Evolutionary conservation across 2,329 filamentous ascomycete species (phyloP), one percentile per base, ranked within the genome.

Genomic region (Acephala macrosclerotiorum): DNA sequence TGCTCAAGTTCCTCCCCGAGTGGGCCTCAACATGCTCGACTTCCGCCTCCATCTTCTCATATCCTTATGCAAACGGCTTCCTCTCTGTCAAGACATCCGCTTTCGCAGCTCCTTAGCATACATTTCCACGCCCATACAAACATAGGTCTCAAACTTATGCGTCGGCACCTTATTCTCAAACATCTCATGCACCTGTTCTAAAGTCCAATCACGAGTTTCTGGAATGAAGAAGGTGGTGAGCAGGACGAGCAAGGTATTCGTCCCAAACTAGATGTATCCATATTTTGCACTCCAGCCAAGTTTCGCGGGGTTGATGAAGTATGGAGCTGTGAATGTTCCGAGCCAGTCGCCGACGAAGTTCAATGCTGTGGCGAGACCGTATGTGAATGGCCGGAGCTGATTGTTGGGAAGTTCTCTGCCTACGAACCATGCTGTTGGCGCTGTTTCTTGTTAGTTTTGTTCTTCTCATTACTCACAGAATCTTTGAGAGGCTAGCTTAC

Each of bases 361-460:
- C 20, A 79, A 49, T 1, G 78, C 79, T 2, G 79, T 79, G 7
- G 75, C 77, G 6, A 80, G 14, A 6, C 79, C 79, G 59, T 77
- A 80, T 2, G 77, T 79, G 66, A 80, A 77, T 5, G 77, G 76
- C 18, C 79, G 78, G 16, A 80, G 74, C 57, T 77, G 75, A 53
- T 79, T 80, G 65, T 77, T 79, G 1, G 79, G 79, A 38, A 77
- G 75, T 67, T 81, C 79, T 26, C 78, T 77, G 18, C 78, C 79
- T 8, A 80, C 67, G 16, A 81, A 75, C 77, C 78, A 80, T 12
- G 78, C 77, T 67, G 79, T 78, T 0, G 77, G 77, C 5, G 76
- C 76, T 73, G 29, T 18, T 20, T 49, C 16, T n/a, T 40, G 93
- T 79, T 85, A 86, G n/a, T 85, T 22, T 96, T 93, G 58, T 96